Base-by-base conservation (phyloP, 371 early-diverging fungal genomes). In the Choanephora cucurbitarum region DNA sequence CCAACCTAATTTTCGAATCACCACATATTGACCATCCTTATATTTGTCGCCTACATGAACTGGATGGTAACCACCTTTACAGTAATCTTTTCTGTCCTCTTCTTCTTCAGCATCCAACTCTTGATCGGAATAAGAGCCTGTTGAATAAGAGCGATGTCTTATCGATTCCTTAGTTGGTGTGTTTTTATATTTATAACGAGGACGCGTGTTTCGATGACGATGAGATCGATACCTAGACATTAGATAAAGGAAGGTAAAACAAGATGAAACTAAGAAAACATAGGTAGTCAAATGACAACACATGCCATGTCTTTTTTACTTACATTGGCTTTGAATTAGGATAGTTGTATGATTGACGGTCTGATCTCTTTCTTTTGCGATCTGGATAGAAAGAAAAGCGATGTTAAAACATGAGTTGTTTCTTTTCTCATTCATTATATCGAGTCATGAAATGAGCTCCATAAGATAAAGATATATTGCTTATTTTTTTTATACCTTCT, bases 1-100 rank as follows among this genome's bases (percentile, higher is more conserved):
- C 98, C 98, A 98, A n/a, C 99, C 99, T 23, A 98, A 82, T 69
- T 98, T 98, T 40, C 96, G 85, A 32, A 97, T 68, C 1, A 95
- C 85, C 23, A 72, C 69, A 75, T 98, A 98, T 33, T 89, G 83
- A 1, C 87, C 84, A 19, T 91, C 82, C 47, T 90, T 85, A 64
- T 90, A 95, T 15, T 55, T 64, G 59, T 97, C 97, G 1, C 93
- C 95, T 37, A 94, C 79, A 49, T 84, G 77, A 23, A 96, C 89
- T 1, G 94, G 92, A 68, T 98, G 98, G 75, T 98, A 98, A 3
- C 98, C 98, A 60, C 96, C 97, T 69, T 84, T 83, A 61, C 87
- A 80, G 67, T 96, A 97, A 70, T 97, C 96, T 52, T 90, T 89
- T 44, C 84, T 75, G 68, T 93, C 93, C 68, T 97, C 95, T 41